Evolutionary conservation across 257 asterid species (phyloP), one percentile per base, ranked within the genome.

Genomic region (Marsdenia floribunda): DNA sequence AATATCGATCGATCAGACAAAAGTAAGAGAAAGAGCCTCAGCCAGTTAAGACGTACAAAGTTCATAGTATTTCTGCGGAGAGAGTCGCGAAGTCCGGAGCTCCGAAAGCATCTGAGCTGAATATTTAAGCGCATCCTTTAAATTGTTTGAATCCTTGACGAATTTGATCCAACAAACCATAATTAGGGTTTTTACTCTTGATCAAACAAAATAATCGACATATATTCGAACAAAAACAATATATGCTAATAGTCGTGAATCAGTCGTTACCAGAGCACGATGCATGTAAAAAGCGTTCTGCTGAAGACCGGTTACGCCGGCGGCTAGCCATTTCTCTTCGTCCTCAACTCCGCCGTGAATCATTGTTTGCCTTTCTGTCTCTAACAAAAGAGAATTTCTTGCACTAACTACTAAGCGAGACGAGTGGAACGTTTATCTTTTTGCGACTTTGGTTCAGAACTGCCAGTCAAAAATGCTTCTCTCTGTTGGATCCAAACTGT

Each of bases 31-130:
- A 15, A 72, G 77, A 46, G 22, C 9, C 6, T 18, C 50, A 19
- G 24, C 7, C 44, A 70, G 69, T 85, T 44, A 68, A 54, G 74
- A 88, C 99, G 86, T 80, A 95, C 99, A 95, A 26, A 95, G 93
- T 76, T 89, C 97, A 71, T 94, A 94, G 81, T 94, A 94, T 84
- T 94, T 94, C 88, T 94, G 99, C 69, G 99, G 99, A 75, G 99
- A 92, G 77, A 95, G 96, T 80, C 91, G 90, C 50, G 98, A 92
- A 76, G 99, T 95, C 76, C 99, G 96, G 63, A 95, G 99, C 88
- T 95, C 99, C 71, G 98, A 92, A 13, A 95, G 93, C 99, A 95
- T 92, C 96, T 92, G 99, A 72, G 99, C 98, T 0, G 99, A 95
- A 79, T 86, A 95, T 82, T 92, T 95, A 77, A 95, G 90, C 61